Evolutionary conservation across 1,139 yeast species (phyloP).

Genomic region (Kodamaea ohmeri): DNA sequence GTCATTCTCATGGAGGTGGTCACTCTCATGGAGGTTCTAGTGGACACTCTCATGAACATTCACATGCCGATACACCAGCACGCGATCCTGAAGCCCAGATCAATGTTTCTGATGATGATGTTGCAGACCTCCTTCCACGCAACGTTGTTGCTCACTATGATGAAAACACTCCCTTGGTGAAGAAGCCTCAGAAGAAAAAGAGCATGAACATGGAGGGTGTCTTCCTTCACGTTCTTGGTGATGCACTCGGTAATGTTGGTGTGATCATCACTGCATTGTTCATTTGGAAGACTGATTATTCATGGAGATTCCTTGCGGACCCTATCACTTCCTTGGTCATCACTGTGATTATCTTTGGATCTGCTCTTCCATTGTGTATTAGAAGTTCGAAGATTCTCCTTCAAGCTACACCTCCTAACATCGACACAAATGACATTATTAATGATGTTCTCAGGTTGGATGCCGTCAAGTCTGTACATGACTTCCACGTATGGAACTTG

Average conservation of each 20-base stretch:
- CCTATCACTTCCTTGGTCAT: constrained; percentile 83
- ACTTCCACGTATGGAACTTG: constrained; percentile 94
- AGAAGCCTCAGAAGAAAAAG: constrained; percentile 32
- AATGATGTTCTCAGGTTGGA: constrained; percentile 62
- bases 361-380: constrained; percentile 87
- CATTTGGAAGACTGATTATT: constrained; percentile 88
- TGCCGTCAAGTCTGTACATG: constrained; percentile 84
- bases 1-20: constrained; percentile 59
- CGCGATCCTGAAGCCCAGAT: constrained; percentile 16
- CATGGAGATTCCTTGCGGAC: constrained; percentile 85
- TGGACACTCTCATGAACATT: constrained; percentile 11
- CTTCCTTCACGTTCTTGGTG: constrained; percentile 91
- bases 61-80: neutral
- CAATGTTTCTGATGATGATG: constrained; percentile 30
- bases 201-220: constrained; percentile 97
- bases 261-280: constrained; percentile 86
- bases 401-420: constrained; percentile 86
- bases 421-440: constrained; percentile 73
- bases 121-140: constrained; percentile 40
- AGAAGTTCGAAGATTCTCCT: constrained; percentile 82
- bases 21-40: no score
- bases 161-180: constrained; percentile 32
- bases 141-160: constrained; percentile 35
- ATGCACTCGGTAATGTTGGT: constrained; percentile 93
- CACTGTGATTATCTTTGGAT: constrained; percentile 82